Evolutionary conservation across 768 basidiomycete species (phyloP), one percentile per base, ranked within the genome.

Genomic region (Pleurotus pulmonarius): DNA sequence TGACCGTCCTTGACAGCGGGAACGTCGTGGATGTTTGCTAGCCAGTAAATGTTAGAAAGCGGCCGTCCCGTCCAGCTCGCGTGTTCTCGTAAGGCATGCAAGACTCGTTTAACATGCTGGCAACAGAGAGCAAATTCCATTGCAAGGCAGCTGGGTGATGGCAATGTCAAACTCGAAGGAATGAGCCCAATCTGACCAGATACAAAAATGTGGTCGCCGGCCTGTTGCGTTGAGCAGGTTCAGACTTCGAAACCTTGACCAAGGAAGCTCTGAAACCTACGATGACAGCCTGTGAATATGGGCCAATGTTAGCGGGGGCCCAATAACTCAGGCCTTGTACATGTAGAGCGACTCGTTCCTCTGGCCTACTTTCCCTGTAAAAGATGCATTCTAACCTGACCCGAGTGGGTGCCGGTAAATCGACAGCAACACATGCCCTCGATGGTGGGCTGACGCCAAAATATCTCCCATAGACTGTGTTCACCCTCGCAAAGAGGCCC

Each of bases 221-320:
- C 85, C 94, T 96, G 62, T 6, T 6, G 47, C 2, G 47, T 39
- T 52, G 58, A 24, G 22, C 13, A 51, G 4, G 34, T 39, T 47
- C n/a, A 46, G 13, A 22, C 20, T 15, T 25, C 29, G 9, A 7
- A 13, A 34, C 8, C 18, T 47, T 25, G 16, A 5, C 26, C 34
- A 57, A 6, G 48, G 8, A 18, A 41, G 34, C 4, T n/a, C 26
- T 15, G 37, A 39, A 43, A 60, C 85, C 63, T 53, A 95, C 96
- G 51, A 79, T 76, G 60, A 98, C 83, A 1, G 93, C 90, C 71
- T 99, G 97, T 3, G 94, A 97, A 70, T 99, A 99, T 3, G 97
- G 97, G 0, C 97, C 97, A 55, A 99, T 98, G 68, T 98, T 99
- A 8, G 97, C 97, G 11, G 97, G 94, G 24, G 95, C 97, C 97